Conservation (phyloP, 106 monocot genomes). For the Allium sativum region DNA sequence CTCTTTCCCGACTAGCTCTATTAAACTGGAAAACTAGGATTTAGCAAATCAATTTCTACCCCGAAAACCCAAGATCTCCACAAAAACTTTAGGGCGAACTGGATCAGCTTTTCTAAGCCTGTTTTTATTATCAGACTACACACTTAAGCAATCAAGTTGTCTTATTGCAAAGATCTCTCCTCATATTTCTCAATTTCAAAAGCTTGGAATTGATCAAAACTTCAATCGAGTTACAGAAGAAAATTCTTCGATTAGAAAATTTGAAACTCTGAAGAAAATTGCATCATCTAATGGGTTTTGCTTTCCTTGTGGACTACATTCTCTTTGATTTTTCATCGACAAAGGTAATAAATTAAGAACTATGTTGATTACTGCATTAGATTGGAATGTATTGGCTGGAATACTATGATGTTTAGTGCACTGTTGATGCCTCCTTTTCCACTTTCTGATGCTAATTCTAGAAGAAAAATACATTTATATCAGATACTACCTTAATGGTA, state of each 20-base stretch:
- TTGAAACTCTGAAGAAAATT: constrained; percentile 15
- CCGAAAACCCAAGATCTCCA: constrained; percentile 11
- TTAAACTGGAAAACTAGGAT: too few species aligned
- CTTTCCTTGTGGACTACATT: constrained; percentile 60
- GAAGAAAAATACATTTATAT: too few species aligned
- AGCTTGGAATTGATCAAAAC: background rate
- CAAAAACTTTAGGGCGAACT: constrained; percentile 43
- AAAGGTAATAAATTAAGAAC: constrained; percentile 15
- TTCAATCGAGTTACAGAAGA: background rate
- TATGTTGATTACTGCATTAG: too few species aligned
- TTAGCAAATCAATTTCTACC: too few species aligned
- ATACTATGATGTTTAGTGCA: too few species aligned
- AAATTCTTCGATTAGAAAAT: constrained; percentile 3
- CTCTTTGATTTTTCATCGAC: constrained; percentile 51
- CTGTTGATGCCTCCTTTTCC: too few species aligned
- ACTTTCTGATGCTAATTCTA: too few species aligned
- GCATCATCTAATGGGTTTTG: constrained; percentile 19
- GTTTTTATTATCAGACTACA: constrained; percentile 12
- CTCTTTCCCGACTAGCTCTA: too few species aligned
- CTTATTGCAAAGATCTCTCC: constrained; percentile 8
- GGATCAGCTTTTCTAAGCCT: constrained; percentile 38
- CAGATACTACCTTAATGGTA: too few species aligned
- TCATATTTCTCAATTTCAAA: background rate
- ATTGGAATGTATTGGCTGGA: too few species aligned
- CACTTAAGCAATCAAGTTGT: background rate